These are phyloP conservation scores for Gossypium raimondii DNA, from an alignment of 345 rosid genomes.

Conservation along the genomic window DNA sequence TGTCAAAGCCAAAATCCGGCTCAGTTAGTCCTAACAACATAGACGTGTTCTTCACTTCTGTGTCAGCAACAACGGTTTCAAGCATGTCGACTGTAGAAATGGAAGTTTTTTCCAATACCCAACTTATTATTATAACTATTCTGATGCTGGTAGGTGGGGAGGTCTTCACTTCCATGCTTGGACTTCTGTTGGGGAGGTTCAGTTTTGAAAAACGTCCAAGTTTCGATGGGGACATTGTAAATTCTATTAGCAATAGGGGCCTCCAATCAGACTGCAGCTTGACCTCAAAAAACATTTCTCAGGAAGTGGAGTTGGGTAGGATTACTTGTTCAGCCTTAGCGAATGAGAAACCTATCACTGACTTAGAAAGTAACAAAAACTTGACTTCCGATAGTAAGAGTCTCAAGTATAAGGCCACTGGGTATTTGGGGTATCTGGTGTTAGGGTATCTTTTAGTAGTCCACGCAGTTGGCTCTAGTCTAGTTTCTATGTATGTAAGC, in stretches of 20 bases:
- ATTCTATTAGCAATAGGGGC: background rate
- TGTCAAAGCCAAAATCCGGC: constrained; percentile 27
- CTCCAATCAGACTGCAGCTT: background rate
- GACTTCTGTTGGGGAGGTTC: constrained; percentile 17
- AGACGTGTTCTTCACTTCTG: constrained; percentile 54
- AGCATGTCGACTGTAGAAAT: constrained; percentile 61
- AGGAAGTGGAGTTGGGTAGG: constrained; percentile 7
- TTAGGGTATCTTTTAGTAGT: constrained; percentile 29
- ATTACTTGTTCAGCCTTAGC: background rate
- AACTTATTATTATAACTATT: constrained; percentile 45
- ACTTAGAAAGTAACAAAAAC: background rate
- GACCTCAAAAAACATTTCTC: background rate
- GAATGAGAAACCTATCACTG: background rate
- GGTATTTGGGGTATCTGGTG: constrained; percentile 23
- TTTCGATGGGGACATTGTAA: background rate
- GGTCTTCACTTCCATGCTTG: constrained; percentile 44
- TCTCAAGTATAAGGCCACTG: constrained; percentile 14
- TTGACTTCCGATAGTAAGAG: background rate
- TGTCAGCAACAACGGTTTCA: constrained; percentile 50
- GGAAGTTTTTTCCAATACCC: constrained; percentile 55
- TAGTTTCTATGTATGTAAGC: constrained; percentile 24
- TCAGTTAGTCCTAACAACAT: constrained; percentile 22
- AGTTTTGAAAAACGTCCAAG: background rate
- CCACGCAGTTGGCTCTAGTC: constrained; percentile 23
- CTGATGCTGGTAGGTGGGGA: constrained; percentile 49